Evolutionary conservation across 2,329 filamentous ascomycete species (phyloP).

Genomic region (Apiospora phragmitis): DNA sequence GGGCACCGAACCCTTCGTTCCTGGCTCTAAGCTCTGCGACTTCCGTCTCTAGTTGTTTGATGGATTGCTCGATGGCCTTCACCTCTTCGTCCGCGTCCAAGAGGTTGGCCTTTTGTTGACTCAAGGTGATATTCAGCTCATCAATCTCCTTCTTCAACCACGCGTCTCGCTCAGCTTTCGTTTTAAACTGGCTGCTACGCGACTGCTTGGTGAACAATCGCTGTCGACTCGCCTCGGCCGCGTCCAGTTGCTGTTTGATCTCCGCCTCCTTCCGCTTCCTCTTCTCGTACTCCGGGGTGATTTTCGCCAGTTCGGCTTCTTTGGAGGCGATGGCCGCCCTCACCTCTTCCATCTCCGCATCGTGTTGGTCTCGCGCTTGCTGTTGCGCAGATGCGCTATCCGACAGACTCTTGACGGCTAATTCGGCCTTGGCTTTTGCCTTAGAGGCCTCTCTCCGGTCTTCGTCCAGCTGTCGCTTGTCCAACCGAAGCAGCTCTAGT

Average conservation of each 20-base stretch:
- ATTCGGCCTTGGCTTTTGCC: slow-evolving; percentile 78
- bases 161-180: slow-evolving; percentile 83
- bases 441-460: slow-evolving; percentile 84
- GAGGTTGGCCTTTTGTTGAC: slow-evolving; percentile 79
- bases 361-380: slow-evolving; percentile 69
- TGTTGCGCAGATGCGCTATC: slow-evolving; percentile 81
- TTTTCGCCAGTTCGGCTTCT: slow-evolving; percentile 70
- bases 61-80: slow-evolving; percentile 66
- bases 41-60: slow-evolving; percentile 71
- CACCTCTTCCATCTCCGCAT: slow-evolving; percentile 70
- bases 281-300: slow-evolving; percentile 76
- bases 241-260: slow-evolving; percentile 70
- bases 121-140: slow-evolving; percentile 74
- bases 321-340: slow-evolving; percentile 73
- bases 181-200: slow-evolving; percentile 82
- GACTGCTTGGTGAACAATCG: slow-evolving; percentile 91
- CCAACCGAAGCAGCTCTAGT: slow-evolving; percentile 80
- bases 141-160: slow-evolving; percentile 80
- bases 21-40: slow-evolving; percentile 69
- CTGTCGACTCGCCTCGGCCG: slow-evolving; percentile 72
- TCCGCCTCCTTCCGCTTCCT: slow-evolving; percentile 73
- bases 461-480: slow-evolving; percentile 84
- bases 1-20: slow-evolving; percentile 77
- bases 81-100: slow-evolving; percentile 86
- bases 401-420: slow-evolving; percentile 79